These are phyloP conservation scores for Chaetoceros tenuissimus DNA, from an alignment of 108 stramenopile species.

Conservation along the genomic window DNA sequence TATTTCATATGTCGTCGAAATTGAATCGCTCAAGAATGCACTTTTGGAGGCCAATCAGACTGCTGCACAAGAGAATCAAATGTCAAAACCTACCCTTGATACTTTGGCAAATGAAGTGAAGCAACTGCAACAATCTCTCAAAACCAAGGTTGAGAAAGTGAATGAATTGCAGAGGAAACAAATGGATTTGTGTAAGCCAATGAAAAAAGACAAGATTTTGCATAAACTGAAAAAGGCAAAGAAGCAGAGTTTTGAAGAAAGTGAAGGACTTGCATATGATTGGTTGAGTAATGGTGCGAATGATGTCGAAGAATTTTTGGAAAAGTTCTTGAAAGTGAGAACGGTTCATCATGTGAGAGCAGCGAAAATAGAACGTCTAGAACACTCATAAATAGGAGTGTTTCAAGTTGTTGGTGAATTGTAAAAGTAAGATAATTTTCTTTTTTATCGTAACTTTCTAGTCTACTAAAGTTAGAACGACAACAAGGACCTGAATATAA, in stretches of 20 bases:
- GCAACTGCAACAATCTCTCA: slow-evolving; percentile 28
- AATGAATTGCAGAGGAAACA: slow-evolving; percentile 38
- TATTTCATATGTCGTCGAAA: slow-evolving; percentile 24
- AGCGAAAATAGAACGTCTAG: slow-evolving; percentile 27
- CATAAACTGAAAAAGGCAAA: slow-evolving; percentile 41
- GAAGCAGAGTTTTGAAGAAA: slow-evolving; percentile 50
- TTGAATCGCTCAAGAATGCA: slow-evolving; percentile 23
- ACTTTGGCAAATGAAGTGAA: slow-evolving; percentile 21
- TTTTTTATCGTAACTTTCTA: too few relatives aligned
- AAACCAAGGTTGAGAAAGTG: slow-evolving; percentile 36
- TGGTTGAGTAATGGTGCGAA: slow-evolving; percentile 42
- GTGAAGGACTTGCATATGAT: slow-evolving; percentile 54
- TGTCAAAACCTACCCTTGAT: slow-evolving; percentile 29
- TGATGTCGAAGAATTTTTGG: slow-evolving; percentile 42
- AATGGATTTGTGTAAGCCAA: slow-evolving; percentile 34
- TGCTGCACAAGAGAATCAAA: slow-evolving; percentile 36
- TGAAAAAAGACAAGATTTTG: slow-evolving; percentile 25
- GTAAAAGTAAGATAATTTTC: too few relatives aligned
- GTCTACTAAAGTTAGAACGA: too few relatives aligned
- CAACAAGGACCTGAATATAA: too few relatives aligned
- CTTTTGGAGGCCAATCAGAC: slow-evolving; percentile 37
- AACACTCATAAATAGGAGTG: too few relatives aligned
- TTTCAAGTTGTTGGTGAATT: neutral
- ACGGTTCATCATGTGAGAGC: slow-evolving; percentile 56
- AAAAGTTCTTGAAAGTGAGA: slow-evolving; percentile 50